Percentiles rank a stretch among this genome's conserved stretches.
These are phyloP conservation scores for Mucor indicus DNA, from an alignment of 371 early-diverging fungal species.

Conservation along the genomic window DNA sequence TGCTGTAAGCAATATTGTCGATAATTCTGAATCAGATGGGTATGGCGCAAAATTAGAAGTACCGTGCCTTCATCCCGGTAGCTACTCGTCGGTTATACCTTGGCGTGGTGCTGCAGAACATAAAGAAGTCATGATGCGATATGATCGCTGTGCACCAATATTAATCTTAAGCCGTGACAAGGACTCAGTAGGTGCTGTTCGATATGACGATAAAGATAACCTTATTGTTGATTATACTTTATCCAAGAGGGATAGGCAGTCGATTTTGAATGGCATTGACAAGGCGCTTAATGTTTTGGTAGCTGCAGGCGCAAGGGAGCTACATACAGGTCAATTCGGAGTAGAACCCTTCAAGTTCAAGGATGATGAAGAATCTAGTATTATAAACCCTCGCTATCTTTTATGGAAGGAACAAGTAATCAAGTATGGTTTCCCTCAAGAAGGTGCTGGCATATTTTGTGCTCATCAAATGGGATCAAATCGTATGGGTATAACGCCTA, in stretches of 20 bases:
- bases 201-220: slow-evolving; percentile 31
- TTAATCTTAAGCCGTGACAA: slow-evolving; percentile 68
- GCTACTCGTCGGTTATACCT: slow-evolving; percentile 43
- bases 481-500: slow-evolving; percentile 65
- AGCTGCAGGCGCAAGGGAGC: slow-evolving; percentile 65
- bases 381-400: slow-evolving; percentile 35
- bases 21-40: slow-evolving; percentile 56
- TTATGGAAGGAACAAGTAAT: slow-evolving; percentile 26
- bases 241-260: slow-evolving; percentile 51
- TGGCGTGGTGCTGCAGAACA: slow-evolving; percentile 57
- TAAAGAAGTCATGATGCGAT: slow-evolving; percentile 54
- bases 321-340: slow-evolving; percentile 56
- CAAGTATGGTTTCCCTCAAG: slow-evolving; percentile 28
- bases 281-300: slow-evolving; percentile 49
- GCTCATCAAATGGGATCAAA: slow-evolving; percentile 72
- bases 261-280: slow-evolving; percentile 50
- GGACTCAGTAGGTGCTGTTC: slow-evolving; percentile 43
- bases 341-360: slow-evolving; percentile 43
- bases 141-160: slow-evolving; percentile 46
- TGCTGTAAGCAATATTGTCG: slow-evolving; percentile 50
- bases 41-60: slow-evolving; percentile 75
- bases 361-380: slow-evolving; percentile 26
- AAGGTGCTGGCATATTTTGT: slow-evolving; percentile 36
- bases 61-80: slow-evolving; percentile 55
- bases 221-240: slow-evolving; percentile 44